phyloP scores from a whole-genome alignment of 1,284 basidiomycete species.

The Calocybe gambosa region DNA sequence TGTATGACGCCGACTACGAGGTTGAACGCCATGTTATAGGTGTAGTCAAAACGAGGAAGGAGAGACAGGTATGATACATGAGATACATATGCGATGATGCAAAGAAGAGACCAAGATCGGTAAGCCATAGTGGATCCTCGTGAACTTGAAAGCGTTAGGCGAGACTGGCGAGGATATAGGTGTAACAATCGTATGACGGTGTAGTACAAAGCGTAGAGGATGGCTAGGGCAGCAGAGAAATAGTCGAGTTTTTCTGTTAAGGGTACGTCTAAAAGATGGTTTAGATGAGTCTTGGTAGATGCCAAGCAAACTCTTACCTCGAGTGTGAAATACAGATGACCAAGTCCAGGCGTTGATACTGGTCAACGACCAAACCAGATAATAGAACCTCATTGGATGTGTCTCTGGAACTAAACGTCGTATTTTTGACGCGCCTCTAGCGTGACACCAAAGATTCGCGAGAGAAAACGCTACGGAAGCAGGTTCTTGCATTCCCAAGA shows the following conservation, averaged over 20 bases:
- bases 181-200: constrained; percentile 74
- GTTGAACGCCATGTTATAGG: constrained; percentile 92
- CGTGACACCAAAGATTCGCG: constrained; percentile 75
- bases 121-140: constrained; percentile 12
- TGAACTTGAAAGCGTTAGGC: constrained; percentile 20
- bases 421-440: constrained; percentile 48
- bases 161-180: constrained; percentile 50
- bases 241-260: constrained; percentile 92
- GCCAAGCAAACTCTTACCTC: constrained; percentile 54
- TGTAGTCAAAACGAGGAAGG: constrained; percentile 85
- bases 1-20: constrained; percentile 72
- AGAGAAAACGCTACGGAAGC: constrained; percentile 88
- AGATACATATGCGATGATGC: constrained; percentile 46
- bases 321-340: constrained; percentile 88
- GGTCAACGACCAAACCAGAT: constrained; percentile 62
- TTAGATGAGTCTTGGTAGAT: no score
- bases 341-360: constrained; percentile 93
- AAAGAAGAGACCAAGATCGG: constrained; percentile 33
- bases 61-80: constrained; percentile 79
- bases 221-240: constrained; percentile 86
- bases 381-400: constrained; percentile 71
- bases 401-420: constrained; percentile 39
- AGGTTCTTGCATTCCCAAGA: constrained; percentile 89
- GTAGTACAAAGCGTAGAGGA: constrained; percentile 72
- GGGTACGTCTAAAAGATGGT: constrained; percentile 57